Base-by-base conservation (phyloP, 2,329 filamentous ascomycete genomes). In the Drechslerella dactyloides region DNA sequence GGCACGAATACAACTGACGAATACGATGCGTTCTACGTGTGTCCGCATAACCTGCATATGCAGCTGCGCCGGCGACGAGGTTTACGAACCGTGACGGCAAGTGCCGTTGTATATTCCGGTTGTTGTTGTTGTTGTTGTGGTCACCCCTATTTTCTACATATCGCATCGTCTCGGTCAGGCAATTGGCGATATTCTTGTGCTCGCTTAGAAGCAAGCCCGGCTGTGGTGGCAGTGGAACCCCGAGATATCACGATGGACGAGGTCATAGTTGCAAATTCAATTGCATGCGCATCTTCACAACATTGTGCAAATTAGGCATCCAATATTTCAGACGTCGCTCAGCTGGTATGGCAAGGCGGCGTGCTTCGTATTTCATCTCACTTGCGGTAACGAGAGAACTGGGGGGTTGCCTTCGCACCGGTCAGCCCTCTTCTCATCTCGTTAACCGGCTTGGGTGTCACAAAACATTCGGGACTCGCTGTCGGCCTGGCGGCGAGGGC, bases 141-240 rank as follows among this genome's bases (percentile, higher is more conserved):
- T 3, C 5, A 5, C 65, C 52, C 56, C 53, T 53, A 58, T 63
- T 62, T 59, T 48, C 51, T 44, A 61, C 46, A 51, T 61, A 50
- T 44, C 27, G 50, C 56, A 40, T 52, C 21, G 7, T 5, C n/a
- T 10, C n/a, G 40, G 15, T 44, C 40, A 44, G 40, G 40, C 40
- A 10, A 44, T 48, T 19, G n/a, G 44, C 11, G 19, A 48, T 48
- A 48, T 23, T 23, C 19, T 48, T 48, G 58, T 52, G 33, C 37
- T 64, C 59, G 66, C 59, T 70, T 70, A 70, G 42, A 55, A 54
- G 46, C 63, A 61, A 59, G 59, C 46, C n/a, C 58, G 63, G 59
- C 57, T 58, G 66, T 53, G 52, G 66, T 70, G 66, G 59, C 59
- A 70, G 53, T 70, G 59, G 63, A 55, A 70, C 53, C 54, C 66